These are phyloP conservation scores for Termitomyces eurrhizus DNA, from an alignment of 768 basidiomycete genomes.

Conservation along the genomic window DNA sequence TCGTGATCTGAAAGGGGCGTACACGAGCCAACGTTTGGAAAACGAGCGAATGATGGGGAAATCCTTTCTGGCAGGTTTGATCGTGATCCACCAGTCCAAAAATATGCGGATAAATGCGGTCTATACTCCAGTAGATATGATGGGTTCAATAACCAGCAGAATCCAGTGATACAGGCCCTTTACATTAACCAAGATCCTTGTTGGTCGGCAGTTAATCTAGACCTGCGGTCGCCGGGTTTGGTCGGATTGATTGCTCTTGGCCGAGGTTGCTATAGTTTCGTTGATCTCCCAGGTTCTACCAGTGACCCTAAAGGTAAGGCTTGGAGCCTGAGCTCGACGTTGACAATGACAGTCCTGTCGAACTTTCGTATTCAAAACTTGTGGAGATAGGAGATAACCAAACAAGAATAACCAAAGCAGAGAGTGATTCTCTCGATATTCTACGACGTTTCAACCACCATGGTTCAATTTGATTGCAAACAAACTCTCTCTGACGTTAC, in stretches of 20 bases:
- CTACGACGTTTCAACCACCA: not conserved
- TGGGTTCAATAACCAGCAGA: conserved; percentile 9
- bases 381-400: not conserved
- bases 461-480: conserved; percentile 4
- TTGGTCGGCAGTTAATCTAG: conserved; percentile 10
- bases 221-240: conserved; percentile 2
- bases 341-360: not conserved
- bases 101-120: conserved; percentile 16
- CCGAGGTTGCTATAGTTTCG: conserved; percentile 1
- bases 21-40: conserved; percentile 8
- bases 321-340: not conserved
- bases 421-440: not conserved
- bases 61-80: conserved; percentile 15
- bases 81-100: conserved; percentile 14
- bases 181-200: conserved; percentile 17
- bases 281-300: not conserved
- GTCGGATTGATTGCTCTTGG: not conserved
- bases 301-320: not conserved
- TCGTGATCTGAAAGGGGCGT: conserved; percentile 15
- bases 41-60: conserved; percentile 21
- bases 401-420: not conserved
- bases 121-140: conserved; percentile 13
- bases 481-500: conserved; percentile 1
- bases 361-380: not conserved
- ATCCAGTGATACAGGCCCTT: conserved; percentile 13